Base-by-base conservation (phyloP, 352 stramenopile genomes). In the Hyaloperonospora arabidopsidis region DNA sequence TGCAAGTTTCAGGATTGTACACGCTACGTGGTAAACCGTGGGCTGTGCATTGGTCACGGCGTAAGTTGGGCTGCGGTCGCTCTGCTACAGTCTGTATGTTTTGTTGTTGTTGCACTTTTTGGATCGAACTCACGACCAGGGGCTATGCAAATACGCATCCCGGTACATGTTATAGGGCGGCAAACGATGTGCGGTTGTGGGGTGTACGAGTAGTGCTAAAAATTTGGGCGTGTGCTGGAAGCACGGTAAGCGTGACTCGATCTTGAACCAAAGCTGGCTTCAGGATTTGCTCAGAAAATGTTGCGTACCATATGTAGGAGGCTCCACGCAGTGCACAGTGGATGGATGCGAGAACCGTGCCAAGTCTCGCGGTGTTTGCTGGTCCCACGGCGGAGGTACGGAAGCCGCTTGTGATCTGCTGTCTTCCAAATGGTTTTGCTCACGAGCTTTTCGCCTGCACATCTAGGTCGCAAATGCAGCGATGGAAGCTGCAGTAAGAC, bases 1-100 rank as follows among this genome's bases (percentile, higher is more conserved):
- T 91, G 81, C 67, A 86, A 86, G 55, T 72, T 85, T 46, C 72
- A 88, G 8, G 73, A 74, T 53, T 91, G 81, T 62, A 87, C 74
- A 18, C 74, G 74, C 34, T 89, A 87, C 54, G 75, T 87, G 35
- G 74, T 88, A 22, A 86, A 87, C 60, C 78, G 79, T 41, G 79
- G 82, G 13, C 68, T 87, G 13, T 91, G 79, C 50, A 86, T 87
- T 52, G 74, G 75, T 45, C 81, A 91, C 57, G 81, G 81, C 23
- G 65, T 73, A 54, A 47, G 65, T 73, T 49, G 28, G 23, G 7
- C 28, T 51, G 17, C 25, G 18, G 28, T 39, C 13, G 10, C 17
- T 49, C 11, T 49, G 2, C n/a, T 12, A 14, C 43, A 21, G 35
- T 39, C n/a, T 52, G 39, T 18, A 43, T 36, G n/a, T 44, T 18